These are phyloP conservation scores for Cardamine chenopodiifolia DNA, from an alignment of 345 rosid species.

Conservation along the genomic window DNA sequence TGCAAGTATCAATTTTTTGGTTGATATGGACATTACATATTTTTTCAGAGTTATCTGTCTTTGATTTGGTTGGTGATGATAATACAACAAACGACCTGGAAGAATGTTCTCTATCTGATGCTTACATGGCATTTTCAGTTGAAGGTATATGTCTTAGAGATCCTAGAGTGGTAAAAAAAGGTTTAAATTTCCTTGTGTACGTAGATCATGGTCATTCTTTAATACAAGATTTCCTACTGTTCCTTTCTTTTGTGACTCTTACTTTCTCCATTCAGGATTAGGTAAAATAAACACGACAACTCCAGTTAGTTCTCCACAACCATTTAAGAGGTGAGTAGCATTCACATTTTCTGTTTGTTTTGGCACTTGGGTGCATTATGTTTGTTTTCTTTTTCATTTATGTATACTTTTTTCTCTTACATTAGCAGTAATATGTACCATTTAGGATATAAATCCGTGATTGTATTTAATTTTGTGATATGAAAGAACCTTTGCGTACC, in stretches of 20 bases:
- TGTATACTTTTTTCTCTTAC: constrained; percentile 9
- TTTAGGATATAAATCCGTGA: constrained; percentile 11
- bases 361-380: not conserved
- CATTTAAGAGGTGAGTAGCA: constrained; percentile 54
- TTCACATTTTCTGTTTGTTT: constrained; percentile 2
- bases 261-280: constrained; percentile 57
- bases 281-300: constrained; percentile 71
- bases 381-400: constrained; percentile 1
- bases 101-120: constrained; percentile 52
- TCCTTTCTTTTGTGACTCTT: constrained; percentile 19
- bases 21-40: constrained; percentile 15
- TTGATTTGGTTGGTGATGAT: constrained; percentile 78
- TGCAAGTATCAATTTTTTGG: constrained; percentile 9
- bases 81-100: constrained; percentile 45
- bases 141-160: constrained; percentile 55
- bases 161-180: not conserved
- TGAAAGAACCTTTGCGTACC: constrained; percentile 28
- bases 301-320: constrained; percentile 62
- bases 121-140: constrained; percentile 84
- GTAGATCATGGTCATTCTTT: not conserved
- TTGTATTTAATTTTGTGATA: constrained; percentile 24
- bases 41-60: constrained; percentile 63
- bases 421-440: constrained; percentile 15
- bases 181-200: not conserved
- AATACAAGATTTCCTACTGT: not conserved